Conservation (phyloP, 768 basidiomycete species). For the Panaeolus papilionaceus region DNA sequence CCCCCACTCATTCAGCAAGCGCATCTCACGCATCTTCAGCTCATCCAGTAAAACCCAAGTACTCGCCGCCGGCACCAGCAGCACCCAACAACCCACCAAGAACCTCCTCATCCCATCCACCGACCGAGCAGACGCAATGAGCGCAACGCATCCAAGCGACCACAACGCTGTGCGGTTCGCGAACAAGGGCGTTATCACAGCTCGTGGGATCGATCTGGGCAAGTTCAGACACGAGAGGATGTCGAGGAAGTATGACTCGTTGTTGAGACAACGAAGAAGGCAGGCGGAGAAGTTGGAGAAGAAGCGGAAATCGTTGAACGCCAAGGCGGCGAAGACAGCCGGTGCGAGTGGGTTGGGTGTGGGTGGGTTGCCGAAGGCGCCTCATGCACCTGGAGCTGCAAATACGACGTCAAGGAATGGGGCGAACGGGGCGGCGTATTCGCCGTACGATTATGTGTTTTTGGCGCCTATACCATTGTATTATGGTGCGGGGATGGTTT, state of each 20-base stretch:
- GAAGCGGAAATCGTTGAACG: conserved; percentile 26
- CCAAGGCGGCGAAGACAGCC: conserved; percentile 3
- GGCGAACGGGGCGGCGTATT: neutral
- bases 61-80: neutral
- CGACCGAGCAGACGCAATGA: conserved; percentile 41
- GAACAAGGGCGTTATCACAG: conserved; percentile 23
- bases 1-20: conserved; percentile 43
- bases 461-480: conserved; percentile 44
- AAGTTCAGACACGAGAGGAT: conserved; percentile 19
- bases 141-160: conserved; percentile 60
- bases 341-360: neutral
- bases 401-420: neutral
- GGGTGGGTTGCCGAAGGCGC: conserved; percentile 14
- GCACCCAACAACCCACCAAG: neutral
- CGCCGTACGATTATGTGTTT: conserved; percentile 35
- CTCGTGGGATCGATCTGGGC: conserved; percentile 17
- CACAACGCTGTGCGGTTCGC: conserved; percentile 50
- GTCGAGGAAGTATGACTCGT: conserved; percentile 15
- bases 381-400: neutral
- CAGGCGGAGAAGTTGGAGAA: conserved; percentile 28
- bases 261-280: conserved; percentile 16
- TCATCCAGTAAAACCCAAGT: conserved; percentile 28
- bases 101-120: conserved; percentile 34
- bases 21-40: conserved; percentile 40
- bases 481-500: conserved; percentile 17